Percentiles rank a stretch among this genome's conserved stretches.
Evolutionary conservation across 1,284 basidiomycete species (phyloP).

Genomic region (Sanghuangporus weigelae): DNA sequence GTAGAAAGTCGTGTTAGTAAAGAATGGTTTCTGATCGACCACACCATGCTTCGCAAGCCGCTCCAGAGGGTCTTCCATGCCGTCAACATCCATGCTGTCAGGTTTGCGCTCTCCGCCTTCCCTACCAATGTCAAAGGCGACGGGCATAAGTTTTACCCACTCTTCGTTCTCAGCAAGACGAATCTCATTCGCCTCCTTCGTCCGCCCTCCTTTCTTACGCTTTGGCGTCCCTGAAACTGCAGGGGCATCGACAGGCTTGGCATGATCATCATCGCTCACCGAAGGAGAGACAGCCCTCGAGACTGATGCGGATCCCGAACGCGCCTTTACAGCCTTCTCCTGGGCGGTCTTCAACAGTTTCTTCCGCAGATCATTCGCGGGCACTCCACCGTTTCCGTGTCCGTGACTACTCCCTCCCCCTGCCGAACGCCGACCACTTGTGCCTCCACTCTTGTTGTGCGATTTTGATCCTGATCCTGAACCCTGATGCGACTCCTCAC

Average conservation of each 20-base stretch:
- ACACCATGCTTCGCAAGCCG: slow-evolving; percentile 14
- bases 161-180: slow-evolving; percentile 13
- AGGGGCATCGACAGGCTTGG: neutral
- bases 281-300: slow-evolving; percentile 37
- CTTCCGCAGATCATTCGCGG: slow-evolving; percentile 69
- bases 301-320: slow-evolving; percentile 23
- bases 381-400: slow-evolving; percentile 35
- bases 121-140: slow-evolving; percentile 5
- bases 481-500: slow-evolving; percentile 16
- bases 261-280: slow-evolving; percentile 16
- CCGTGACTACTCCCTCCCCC: slow-evolving; percentile 33
- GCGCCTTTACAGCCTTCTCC: slow-evolving; percentile 36
- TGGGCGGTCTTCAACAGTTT: slow-evolving; percentile 70
- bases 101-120: neutral
- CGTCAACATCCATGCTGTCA: slow-evolving; percentile 15
- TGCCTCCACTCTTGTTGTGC: slow-evolving; percentile 25
- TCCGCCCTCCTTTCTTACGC: slow-evolving; percentile 7
- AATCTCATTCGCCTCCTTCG: slow-evolving; percentile 7
- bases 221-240: slow-evolving; percentile 10
- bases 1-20: slow-evolving; percentile 92
- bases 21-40: slow-evolving; percentile 52
- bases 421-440: slow-evolving; percentile 29
- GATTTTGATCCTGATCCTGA: slow-evolving; percentile 12
- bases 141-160: slow-evolving; percentile 19
- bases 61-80: slow-evolving; percentile 2